phyloP scores from a whole-genome alignment of 805 yeast species.

The Saccharomycopsis sp. region DNA sequence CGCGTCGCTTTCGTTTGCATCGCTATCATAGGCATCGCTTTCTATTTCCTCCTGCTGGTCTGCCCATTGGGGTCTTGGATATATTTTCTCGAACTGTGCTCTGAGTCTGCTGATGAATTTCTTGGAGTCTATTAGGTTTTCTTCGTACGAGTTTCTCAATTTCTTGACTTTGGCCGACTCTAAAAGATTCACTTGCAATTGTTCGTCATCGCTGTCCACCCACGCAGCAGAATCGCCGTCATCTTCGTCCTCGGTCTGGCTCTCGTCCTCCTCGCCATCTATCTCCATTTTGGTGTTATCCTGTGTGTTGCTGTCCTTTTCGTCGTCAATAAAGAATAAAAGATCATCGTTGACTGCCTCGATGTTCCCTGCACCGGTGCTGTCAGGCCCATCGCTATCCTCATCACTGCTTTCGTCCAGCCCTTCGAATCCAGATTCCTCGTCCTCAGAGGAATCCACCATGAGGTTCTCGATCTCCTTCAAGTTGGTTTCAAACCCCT shows the following conservation, averaged over 20 bases:
- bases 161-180: constrained; percentile 59
- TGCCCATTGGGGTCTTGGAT: constrained; percentile 86
- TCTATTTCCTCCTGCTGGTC: constrained; percentile 28
- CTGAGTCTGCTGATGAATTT: constrained; percentile 60
- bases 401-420: constrained; percentile 38
- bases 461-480: constrained; percentile 48
- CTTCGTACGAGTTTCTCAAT: constrained; percentile 55
- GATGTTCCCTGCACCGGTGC: constrained; percentile 29
- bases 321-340: constrained; percentile 50
- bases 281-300: constrained; percentile 27
- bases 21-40: constrained; percentile 23
- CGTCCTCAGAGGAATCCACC: constrained; percentile 33
- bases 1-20: constrained; percentile 25
- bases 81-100: constrained; percentile 62
- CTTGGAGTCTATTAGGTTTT: constrained; percentile 47
- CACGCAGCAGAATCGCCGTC: constrained; percentile 50
- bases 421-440: too few relatives aligned
- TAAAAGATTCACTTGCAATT: constrained; percentile 50
- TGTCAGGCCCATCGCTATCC: constrained; percentile 28
- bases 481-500: constrained; percentile 62
- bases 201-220: constrained; percentile 90
- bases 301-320: constrained; percentile 23
- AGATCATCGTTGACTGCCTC: constrained; percentile 39
- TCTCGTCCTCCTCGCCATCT: constrained; percentile 30
- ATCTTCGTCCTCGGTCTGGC: constrained; percentile 31